Evolutionary conservation across 1,284 basidiomycete genomes (phyloP).

Genomic region (Moesziomyces aphidis): DNA sequence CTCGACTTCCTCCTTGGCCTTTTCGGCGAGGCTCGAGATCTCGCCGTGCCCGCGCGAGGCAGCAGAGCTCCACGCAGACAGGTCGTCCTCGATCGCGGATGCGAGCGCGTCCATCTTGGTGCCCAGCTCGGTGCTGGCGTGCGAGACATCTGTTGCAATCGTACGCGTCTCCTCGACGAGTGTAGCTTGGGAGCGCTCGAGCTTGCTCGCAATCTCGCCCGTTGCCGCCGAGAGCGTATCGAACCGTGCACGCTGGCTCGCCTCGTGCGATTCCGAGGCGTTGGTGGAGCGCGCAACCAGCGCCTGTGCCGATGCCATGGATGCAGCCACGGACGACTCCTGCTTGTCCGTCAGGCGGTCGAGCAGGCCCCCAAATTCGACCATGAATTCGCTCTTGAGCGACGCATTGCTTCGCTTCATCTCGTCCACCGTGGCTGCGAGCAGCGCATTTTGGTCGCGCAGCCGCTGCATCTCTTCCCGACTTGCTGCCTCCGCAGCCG

Average conservation of each 20-base stretch:
- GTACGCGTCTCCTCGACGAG: constrained; percentile 12
- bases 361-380: constrained; percentile 78
- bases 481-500: constrained; percentile 72
- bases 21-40: constrained; percentile 10
- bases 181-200: constrained; percentile 6
- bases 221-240: constrained; percentile 13
- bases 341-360: constrained; percentile 78
- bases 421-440: constrained; percentile 75
- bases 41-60: constrained; percentile 8
- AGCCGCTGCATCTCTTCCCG: constrained; percentile 75
- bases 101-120: constrained; percentile 41
- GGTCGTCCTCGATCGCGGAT: constrained; percentile 39
- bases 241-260: constrained; percentile 7
- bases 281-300: constrained; percentile 59
- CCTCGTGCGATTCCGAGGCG: constrained; percentile 16
- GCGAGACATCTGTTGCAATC: constrained; percentile 17
- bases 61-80: constrained; percentile 13
- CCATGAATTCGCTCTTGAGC: constrained; percentile 78
- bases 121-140: constrained; percentile 32
- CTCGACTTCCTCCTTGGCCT: constrained; percentile 23
- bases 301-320: constrained; percentile 73
- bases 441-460: constrained; percentile 78
- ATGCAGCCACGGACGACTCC: constrained; percentile 76
- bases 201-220: constrained; percentile 15
- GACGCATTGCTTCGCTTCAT: constrained; percentile 77